Conservation (phyloP, 495 filamentous ascomycete species). For the Cairneyella variabilis region DNA sequence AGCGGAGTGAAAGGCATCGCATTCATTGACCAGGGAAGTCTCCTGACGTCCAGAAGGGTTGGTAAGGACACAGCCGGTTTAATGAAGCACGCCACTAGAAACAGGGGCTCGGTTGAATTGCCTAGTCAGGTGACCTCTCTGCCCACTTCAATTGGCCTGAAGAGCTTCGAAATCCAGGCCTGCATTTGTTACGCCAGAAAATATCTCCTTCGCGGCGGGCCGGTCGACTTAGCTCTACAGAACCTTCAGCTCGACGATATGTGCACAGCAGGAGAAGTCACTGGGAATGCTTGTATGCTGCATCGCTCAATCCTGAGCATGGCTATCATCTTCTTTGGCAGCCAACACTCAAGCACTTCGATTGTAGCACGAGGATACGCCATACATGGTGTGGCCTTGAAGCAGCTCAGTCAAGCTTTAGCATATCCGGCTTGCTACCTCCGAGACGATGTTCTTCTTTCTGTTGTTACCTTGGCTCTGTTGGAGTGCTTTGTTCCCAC, state of each 20-base stretch:
- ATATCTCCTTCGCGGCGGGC: constrained; percentile 3
- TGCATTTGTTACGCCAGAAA: constrained; percentile 3
- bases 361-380: neutral
- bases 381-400: neutral
- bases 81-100: neutral
- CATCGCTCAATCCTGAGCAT: constrained; percentile 3
- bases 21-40: neutral
- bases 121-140: neutral
- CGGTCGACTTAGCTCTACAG: constrained; percentile 1
- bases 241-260: neutral
- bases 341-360: neutral
- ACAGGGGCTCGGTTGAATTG: neutral
- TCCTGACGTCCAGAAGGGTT: neutral
- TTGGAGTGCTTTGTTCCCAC: neutral
- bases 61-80: neutral
- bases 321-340: constrained; percentile 2
- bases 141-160: neutral
- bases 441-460: neutral
- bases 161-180: neutral
- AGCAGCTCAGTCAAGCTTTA: constrained; percentile 1
- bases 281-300: neutral
- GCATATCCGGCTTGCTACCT: neutral
- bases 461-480: neutral
- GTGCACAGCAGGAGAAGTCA: neutral
- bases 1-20: neutral